Evolutionary conservation across 1,284 basidiomycete genomes (phyloP).

Genomic region (Vanrija humicola): DNA sequence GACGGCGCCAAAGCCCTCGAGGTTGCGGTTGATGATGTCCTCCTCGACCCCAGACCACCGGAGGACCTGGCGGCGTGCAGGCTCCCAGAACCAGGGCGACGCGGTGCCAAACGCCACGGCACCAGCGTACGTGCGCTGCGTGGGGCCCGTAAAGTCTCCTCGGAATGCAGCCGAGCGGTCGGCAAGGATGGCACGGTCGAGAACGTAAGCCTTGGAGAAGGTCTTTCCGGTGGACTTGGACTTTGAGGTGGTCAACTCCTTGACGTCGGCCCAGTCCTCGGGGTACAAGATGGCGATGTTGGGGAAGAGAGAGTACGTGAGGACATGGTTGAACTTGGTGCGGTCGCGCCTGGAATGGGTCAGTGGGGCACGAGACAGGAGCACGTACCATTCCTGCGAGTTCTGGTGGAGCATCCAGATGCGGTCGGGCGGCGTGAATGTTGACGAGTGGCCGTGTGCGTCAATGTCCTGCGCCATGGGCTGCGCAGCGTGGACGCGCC

Average conservation of each 20-base stretch:
- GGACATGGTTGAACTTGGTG: conserved; percentile 44
- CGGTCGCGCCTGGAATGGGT: conserved; percentile 39
- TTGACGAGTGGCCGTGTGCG: conserved; percentile 29
- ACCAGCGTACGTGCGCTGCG: conserved; percentile 60
- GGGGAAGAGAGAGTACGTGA: conserved; percentile 46
- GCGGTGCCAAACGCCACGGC: conserved; percentile 49
- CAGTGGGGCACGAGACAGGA: not conserved
- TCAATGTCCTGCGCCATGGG: conserved; percentile 34
- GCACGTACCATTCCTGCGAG: conserved; percentile 37
- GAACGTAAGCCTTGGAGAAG: conserved; percentile 42
- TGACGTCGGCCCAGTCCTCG: conserved; percentile 62
- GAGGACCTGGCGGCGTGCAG: conserved; percentile 59
- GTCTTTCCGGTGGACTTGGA: conserved; percentile 30
- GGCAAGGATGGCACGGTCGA: conserved; percentile 55
- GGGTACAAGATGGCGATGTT: conserved; percentile 59
- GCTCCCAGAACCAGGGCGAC: conserved; percentile 64
- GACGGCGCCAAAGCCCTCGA: conserved; percentile 45
- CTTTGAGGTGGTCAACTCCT: conserved; percentile 31
- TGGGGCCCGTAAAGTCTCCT: conserved; percentile 60
- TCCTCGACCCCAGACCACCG: conserved; percentile 58
- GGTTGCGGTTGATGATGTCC: conserved; percentile 39
- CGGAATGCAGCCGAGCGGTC: conserved; percentile 72
- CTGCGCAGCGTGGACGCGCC: conserved; percentile 61
- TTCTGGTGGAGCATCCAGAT: conserved; percentile 47
- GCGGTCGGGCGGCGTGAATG: conserved; percentile 36